Base-by-base conservation (phyloP, 2,329 filamentous ascomycete genomes). In the Trichoderma atroviride region DNA sequence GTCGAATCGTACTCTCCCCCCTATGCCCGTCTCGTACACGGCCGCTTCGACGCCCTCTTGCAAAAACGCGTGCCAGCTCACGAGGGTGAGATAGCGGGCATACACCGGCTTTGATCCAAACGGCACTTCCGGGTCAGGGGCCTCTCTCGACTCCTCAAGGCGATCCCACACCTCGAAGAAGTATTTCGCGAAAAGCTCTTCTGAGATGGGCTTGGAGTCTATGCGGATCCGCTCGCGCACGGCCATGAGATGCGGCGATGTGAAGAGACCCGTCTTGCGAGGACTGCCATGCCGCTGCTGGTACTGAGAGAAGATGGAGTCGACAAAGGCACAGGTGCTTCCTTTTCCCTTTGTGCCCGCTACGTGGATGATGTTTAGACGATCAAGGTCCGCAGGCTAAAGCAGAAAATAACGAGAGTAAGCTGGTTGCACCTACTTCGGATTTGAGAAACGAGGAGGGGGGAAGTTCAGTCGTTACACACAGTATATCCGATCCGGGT, bases 261-360 rank as follows among this genome's bases (percentile, higher is more conserved):
- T 92, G 80, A 90, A 91, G 37, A 92, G 84, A 14, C 90, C 90
- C 50, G 87, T 83, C 73, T 83, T 86, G 65, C 71, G 76, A 33
- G 83, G 83, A 1, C 74, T 72, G 31, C 74, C 69, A 66, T 74
- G 72, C 24, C 73, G 73, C 57, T 74, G 75, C 22, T 82, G 83
- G 74, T 88, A 85, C 64, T 82, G 82, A 19, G 82, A 79, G 56
- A 93, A 84, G 71, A 92, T 88, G 9, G 87, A 87, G 71, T 88
- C 84, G 69, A 88, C 83, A 72, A 90, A 92, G 50, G 89, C 90
- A 75, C 90, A 92, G 1, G 89, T 91, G 74, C 87, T 90, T 33
- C 91, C 91, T 79, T 93, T 93, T 5, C 91, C 91, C 77, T 93
- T 93, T n/a, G 90, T 93, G 5, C 91, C 91, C 29, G 90, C 87